A percentile compares a stretch with the other conserved stretches of the same genome.
These are phyloP conservation scores for Vigna trinervia DNA, from an alignment of 306 rosid species.

Conservation along the genomic window DNA sequence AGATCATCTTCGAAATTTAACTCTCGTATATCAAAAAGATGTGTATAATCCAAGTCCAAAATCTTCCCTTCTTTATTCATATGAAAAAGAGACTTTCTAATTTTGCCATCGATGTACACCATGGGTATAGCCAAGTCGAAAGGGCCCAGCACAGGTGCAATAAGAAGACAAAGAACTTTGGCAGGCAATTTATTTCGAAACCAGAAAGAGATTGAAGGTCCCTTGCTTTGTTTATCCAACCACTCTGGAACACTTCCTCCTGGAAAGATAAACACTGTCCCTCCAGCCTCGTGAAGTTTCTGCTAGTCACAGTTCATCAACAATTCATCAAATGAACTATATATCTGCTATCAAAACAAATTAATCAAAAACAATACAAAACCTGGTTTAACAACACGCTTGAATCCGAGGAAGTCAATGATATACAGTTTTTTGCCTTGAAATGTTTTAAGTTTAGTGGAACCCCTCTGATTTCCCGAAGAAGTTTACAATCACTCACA, in stretches of 20 bases:
- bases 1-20: too few species aligned
- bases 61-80: too few species aligned
- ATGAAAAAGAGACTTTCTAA: too few species aligned
- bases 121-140: too few species aligned
- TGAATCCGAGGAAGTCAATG: neutral
- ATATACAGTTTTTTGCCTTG: neutral
- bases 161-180: too few species aligned
- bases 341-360: neutral
- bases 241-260: neutral
- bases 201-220: neutral
- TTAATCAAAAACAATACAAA: neutral
- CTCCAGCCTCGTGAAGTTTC: conserved; percentile 16
- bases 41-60: too few species aligned
- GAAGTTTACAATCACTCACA: neutral
- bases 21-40: too few species aligned
- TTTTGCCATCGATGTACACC: too few species aligned
- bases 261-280: neutral
- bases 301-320: neutral
- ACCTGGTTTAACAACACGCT: conserved; percentile 26
- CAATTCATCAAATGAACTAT: neutral
- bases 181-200: too few species aligned
- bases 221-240: neutral
- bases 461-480: conserved; percentile 37
- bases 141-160: too few species aligned
- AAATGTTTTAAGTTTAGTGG: neutral